Evolutionary conservation across 305 asterid genomes (phyloP), one percentile per base, ranked within the genome.

Genomic region (Euphrasia arctica): DNA sequence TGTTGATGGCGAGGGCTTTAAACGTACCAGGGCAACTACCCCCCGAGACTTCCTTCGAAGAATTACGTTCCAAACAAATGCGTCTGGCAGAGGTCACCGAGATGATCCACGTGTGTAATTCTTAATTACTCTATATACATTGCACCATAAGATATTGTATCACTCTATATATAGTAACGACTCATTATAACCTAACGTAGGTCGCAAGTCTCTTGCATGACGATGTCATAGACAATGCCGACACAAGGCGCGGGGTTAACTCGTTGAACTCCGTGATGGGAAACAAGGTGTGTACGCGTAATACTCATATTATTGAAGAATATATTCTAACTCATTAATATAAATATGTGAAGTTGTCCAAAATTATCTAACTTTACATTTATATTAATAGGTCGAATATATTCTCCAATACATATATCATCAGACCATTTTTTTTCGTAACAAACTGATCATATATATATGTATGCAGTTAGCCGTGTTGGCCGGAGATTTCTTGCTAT

Each of bases 41-140:
- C n/a, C n/a, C 71, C 70, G 78, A 73, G 64, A 41, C 79, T 42
- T 68, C 79, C 66, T 72, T 87, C 28, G 47, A 54, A 27, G 95
- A 92, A 59, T 73, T 92, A 76, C 97, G 96, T 62, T 52, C 83
- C n/a, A 85, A 95, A 76, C 98, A 92, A 69, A 95, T 82, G 67
- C 73, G 80, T 64, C 77, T 92, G 54, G 98, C 97, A 69, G 97
- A 87, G 85, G 87, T 92, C 69, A 89, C 96, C 4, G 98, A 92
- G 82, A 89, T 92, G 97, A 92, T 92, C 65, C 98, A 92, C 74
- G 98, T 92, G n/a, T n/a, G n/a, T n/a, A n/a, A n/a, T n/a, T n/a
- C n/a, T n/a, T n/a, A n/a, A n/a, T n/a, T n/a, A n/a, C n/a, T n/a
- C n/a, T n/a, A n/a, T n/a, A n/a, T n/a, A n/a, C n/a, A n/a, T n/a